Conservation (phyloP, 2,329 filamentous ascomycete genomes). For the Dactylellina drechsleri region DNA sequence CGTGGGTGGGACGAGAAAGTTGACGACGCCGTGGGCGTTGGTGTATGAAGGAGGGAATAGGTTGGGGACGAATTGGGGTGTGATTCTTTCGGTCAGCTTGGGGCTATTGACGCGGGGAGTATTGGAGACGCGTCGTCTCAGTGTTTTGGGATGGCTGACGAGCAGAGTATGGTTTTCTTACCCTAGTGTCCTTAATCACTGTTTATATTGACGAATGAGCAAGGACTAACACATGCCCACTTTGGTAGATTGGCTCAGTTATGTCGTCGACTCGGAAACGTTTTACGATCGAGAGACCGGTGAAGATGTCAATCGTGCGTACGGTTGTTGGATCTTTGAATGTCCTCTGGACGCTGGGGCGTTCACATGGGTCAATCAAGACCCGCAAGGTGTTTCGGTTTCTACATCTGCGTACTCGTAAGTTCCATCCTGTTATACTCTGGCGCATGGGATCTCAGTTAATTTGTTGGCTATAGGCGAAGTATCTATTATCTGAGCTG, state of each 20-base stretch:
- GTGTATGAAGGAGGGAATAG: slow-evolving; percentile 5
- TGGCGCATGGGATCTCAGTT: neutral
- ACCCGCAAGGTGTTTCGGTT: neutral
- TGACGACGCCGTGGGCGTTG: neutral
- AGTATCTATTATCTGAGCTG: neutral
- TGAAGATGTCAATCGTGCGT: neutral
- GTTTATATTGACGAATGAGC: too few species aligned
- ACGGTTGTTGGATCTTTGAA: slow-evolving; percentile 24
- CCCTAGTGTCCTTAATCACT: neutral
- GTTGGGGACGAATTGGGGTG: slow-evolving; percentile 2
- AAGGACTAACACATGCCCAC: neutral
- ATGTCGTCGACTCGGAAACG: neutral
- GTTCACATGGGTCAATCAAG: slow-evolving; percentile 18
- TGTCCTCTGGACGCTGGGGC: slow-evolving; percentile 1
- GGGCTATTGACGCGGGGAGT: neutral
- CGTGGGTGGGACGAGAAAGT: neutral
- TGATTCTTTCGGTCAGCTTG: neutral
- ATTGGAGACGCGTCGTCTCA: neutral
- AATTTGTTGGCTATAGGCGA: neutral
- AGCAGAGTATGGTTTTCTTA: neutral
- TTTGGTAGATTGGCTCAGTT: slow-evolving; percentile 10
- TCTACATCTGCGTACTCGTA: slow-evolving; percentile 12
- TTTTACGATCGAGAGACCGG: slow-evolving; percentile 18
- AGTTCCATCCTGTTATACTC: neutral
- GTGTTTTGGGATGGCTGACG: slow-evolving; percentile 6